Percentiles rank a stretch among this genome's conserved stretches.
phyloP scores from a whole-genome alignment of 257 asterid species.

The Fraxinus americana region DNA sequence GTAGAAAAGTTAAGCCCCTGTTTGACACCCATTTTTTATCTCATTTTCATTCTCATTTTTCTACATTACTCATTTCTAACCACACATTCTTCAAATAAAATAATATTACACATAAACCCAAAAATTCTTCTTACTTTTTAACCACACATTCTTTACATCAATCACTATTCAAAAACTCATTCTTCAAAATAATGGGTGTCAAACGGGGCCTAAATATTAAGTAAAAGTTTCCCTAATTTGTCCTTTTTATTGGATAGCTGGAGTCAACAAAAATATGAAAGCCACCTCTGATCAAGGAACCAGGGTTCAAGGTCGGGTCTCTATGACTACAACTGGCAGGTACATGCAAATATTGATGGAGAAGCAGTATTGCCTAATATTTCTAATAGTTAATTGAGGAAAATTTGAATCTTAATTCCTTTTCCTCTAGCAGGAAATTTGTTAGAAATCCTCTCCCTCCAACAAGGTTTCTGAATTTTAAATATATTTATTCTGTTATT shows the following conservation, averaged over 20 bases:
- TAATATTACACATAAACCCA: too few species aligned
- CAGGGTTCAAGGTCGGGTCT: slow-evolving; percentile 44
- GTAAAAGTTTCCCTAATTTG: slow-evolving; percentile 16
- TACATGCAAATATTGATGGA: slow-evolving; percentile 21
- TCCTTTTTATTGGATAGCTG: slow-evolving; percentile 38
- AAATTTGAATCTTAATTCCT: slow-evolving; percentile 12
- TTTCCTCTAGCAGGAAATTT: slow-evolving; percentile 53
- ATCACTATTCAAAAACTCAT: too few species aligned
- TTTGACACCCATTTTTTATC: too few species aligned
- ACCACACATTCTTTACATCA: too few species aligned
- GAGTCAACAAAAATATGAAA: slow-evolving; percentile 38
- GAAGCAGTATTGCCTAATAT: slow-evolving; percentile 14
- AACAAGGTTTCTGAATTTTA: slow-evolving; percentile 49
- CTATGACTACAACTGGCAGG: slow-evolving; percentile 48
- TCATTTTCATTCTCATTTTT: too few species aligned
- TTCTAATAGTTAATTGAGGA: slow-evolving; percentile 1
- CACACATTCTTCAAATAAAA: too few species aligned
- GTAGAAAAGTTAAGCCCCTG: background rate
- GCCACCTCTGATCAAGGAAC: slow-evolving; percentile 37
- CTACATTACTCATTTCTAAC: too few species aligned
- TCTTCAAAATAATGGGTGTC: too few species aligned
- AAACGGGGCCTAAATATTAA: background rate
- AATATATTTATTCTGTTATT: slow-evolving; percentile 24
- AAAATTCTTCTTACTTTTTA: too few species aligned
- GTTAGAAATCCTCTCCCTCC: slow-evolving; percentile 46